A percentile compares a stretch with the other conserved stretches of the same genome.
Conservation (phyloP, 2,329 filamentous ascomycete species). For the Colletotrichum sp. region DNA sequence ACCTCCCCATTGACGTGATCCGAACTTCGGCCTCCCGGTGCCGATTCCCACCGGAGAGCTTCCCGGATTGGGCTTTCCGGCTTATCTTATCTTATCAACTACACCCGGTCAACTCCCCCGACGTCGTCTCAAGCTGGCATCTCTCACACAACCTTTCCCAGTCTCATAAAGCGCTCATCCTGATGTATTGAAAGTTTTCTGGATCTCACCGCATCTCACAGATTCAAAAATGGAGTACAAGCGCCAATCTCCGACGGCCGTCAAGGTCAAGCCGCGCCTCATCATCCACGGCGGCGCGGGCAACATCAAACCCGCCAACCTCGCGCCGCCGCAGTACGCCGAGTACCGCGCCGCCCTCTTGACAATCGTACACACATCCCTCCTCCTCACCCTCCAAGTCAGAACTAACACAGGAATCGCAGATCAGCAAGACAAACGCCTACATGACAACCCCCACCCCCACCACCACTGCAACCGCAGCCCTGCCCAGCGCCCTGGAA, state of each 20-base stretch:
- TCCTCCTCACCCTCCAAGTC: no score
- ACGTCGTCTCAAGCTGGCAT: neutral
- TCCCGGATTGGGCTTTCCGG: neutral
- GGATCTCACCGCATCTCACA: neutral
- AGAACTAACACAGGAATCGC: neutral
- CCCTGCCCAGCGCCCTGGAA: constrained; percentile 67
- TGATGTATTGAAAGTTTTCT: neutral
- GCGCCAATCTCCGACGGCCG: constrained; percentile 17
- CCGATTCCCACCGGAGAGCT: constrained; percentile 11
- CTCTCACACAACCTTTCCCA: neutral
- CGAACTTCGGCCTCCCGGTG: constrained; percentile 10
- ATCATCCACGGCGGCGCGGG: constrained; percentile 79
- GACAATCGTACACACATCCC: constrained; percentile 55
- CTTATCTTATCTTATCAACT: constrained; percentile 14
- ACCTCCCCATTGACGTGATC: constrained; percentile 12
- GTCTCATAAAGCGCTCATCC: neutral
- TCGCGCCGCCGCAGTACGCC: constrained; percentile 62
- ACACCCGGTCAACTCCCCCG: neutral
- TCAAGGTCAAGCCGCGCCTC: constrained; percentile 56
- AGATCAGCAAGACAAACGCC: constrained; percentile 49
- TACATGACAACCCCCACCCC: constrained; percentile 48
- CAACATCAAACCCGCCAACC: constrained; percentile 65
- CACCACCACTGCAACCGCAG: neutral
- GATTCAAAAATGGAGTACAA: constrained; percentile 45
- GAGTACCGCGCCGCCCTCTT: constrained; percentile 66